Evolutionary conservation across 2,329 filamentous ascomycete genomes (phyloP), one percentile per base, ranked within the genome.

Genomic region (Colletotrichum sp.): DNA sequence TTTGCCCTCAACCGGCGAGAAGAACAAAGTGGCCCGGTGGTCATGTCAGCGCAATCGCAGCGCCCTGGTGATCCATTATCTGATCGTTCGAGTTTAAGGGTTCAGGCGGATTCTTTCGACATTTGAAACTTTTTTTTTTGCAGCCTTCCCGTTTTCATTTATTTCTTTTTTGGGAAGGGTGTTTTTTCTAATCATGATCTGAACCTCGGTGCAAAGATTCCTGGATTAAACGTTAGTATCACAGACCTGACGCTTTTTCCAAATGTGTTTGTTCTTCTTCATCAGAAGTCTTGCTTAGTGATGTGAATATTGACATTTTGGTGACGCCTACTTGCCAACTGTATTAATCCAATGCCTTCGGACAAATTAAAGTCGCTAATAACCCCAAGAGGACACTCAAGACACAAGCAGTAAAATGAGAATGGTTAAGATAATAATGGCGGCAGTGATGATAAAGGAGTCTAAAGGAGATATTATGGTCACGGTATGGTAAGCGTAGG

Each of bases 381-480:
- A n/a, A n/a, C n/a, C n/a, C n/a, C n/a, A n/a, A n/a, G n/a, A n/a
- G n/a, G n/a, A n/a, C n/a, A n/a, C n/a, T n/a, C n/a, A n/a, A n/a
- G n/a, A n/a, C n/a, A n/a, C n/a, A n/a, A n/a, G n/a, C n/a, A n/a
- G n/a, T n/a, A n/a, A n/a, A n/a, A n/a, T n/a, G n/a, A n/a, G n/a
- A n/a, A n/a, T n/a, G n/a, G n/a, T n/a, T n/a, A n/a, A n/a, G n/a
- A n/a, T n/a, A n/a, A n/a, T n/a, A n/a, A n/a, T n/a, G n/a, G n/a
- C n/a, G n/a, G n/a, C n/a, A n/a, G n/a, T n/a, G n/a, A n/a, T n/a
- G n/a, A n/a, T 6, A 48, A 10, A 22, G 10, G 9, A 48, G n/a
- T 48, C 6, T 22, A 22, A 0, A 22, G 18, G 10, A 48, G 2
- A n/a, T 48, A 2, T 48, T 0, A 4, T 7, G 12, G 10, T 4